phyloP scores from a whole-genome alignment of 306 rosid species.

The Quercus parvula region DNA sequence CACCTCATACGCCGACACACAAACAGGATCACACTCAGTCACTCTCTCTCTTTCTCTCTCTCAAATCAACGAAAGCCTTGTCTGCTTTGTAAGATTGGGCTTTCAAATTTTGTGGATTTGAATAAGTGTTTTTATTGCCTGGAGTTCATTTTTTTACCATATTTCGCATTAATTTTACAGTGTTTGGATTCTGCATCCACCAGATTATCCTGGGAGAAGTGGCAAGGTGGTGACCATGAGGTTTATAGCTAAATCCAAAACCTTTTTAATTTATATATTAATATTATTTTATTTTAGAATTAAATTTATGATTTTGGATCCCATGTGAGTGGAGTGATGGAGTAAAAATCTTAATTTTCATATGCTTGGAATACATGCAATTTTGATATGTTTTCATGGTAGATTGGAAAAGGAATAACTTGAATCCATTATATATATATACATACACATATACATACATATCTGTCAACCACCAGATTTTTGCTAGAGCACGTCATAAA shows the following conservation, averaged over 20 bases:
- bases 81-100: too few relatives aligned
- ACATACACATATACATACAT: neutral
- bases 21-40: too few relatives aligned
- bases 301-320: neutral
- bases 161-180: too few relatives aligned
- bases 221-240: constrained; percentile 97
- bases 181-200: constrained; percentile 69
- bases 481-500: neutral
- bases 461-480: neutral
- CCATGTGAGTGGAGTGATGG: constrained; percentile 12
- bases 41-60: too few relatives aligned
- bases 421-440: too few relatives aligned
- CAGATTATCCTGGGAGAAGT: constrained; percentile 88
- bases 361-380: neutral
- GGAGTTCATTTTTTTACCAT: too few relatives aligned
- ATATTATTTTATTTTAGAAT: neutral
- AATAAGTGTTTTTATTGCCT: too few relatives aligned
- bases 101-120: too few relatives aligned
- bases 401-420: constrained; percentile 71
- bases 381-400: constrained; percentile 11
- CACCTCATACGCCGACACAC: too few relatives aligned
- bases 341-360: neutral
- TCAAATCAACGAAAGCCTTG: too few relatives aligned
- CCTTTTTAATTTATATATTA: neutral
- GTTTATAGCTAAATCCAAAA: constrained; percentile 27